A percentile compares a stretch with the other conserved stretches of the same genome.
These are phyloP conservation scores for Cercophora scortea DNA, from an alignment of 495 filamentous ascomycete species.

Conservation along the genomic window DNA sequence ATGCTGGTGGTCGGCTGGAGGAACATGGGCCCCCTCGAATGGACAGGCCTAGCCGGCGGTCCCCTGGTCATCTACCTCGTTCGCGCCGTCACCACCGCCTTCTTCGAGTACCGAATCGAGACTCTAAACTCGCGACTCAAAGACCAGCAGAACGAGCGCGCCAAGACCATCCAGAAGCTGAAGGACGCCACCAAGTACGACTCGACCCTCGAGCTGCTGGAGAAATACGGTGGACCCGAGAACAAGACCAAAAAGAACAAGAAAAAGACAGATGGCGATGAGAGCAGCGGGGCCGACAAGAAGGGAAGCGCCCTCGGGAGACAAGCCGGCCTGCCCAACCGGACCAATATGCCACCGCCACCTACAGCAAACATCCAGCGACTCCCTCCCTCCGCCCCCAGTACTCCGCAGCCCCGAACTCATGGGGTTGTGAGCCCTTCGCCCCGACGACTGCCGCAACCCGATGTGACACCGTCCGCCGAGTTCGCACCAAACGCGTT, in stretches of 20 bases:
- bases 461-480: conserved; percentile 25
- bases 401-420: conserved; percentile 11
- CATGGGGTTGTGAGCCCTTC: conserved; percentile 8
- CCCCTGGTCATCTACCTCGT: conserved; percentile 72
- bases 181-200: conserved; percentile 93
- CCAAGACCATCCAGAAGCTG: conserved; percentile 83
- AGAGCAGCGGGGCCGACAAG: conserved; percentile 10
- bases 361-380: conserved; percentile 79
- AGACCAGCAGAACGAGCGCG: conserved; percentile 63
- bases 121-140: conserved; percentile 60
- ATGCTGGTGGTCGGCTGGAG: conserved; percentile 79
- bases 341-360: conserved; percentile 62
- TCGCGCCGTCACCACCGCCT: conserved; percentile 49
- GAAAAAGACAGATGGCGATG: conserved; percentile 24
- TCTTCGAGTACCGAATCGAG: conserved; percentile 76
- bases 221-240: conserved; percentile 78
- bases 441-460: conserved; percentile 11
- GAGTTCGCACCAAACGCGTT: conserved; percentile 53
- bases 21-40: conserved; percentile 67
- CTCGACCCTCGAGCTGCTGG: conserved; percentile 83
- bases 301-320: conserved; percentile 1
- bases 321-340: conserved; percentile 11
- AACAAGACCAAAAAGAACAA: conserved; percentile 36
- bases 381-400: conserved; percentile 7
- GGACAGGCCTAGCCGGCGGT: conserved; percentile 66